These are phyloP conservation scores for Aegilops longissima DNA, from an alignment of 176 grass and related monocot species.

Conservation along the genomic window DNA sequence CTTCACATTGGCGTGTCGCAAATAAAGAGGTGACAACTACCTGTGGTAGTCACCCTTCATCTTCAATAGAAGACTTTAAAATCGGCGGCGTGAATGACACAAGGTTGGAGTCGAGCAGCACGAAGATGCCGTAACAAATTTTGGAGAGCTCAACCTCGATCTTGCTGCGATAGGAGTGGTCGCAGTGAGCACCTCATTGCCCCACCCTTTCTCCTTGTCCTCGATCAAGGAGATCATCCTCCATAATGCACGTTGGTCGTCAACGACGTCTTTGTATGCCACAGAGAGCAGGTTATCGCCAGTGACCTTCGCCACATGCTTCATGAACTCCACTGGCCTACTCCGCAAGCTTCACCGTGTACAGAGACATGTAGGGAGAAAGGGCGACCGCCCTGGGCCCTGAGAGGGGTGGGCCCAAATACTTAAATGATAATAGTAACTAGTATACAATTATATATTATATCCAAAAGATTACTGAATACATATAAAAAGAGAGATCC, in stretches of 20 bases:
- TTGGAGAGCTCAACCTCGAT: constrained; percentile 70
- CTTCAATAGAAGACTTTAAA: constrained; percentile 90
- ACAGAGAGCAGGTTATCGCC: constrained; percentile 49
- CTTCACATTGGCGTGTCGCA: neutral
- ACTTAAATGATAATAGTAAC: too few species aligned
- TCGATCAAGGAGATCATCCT: constrained; percentile 79
- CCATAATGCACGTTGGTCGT: constrained; percentile 58
- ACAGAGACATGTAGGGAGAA: constrained; percentile 13
- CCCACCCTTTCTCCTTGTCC: constrained; percentile 78
- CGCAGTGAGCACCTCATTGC: constrained; percentile 58
- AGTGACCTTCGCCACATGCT: constrained; percentile 53
- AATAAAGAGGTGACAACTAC: constrained; percentile 18
- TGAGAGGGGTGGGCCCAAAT: too few species aligned
- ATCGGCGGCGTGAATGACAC: constrained; percentile 61
- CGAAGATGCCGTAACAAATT: constrained; percentile 75
- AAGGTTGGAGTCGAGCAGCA: constrained; percentile 67
- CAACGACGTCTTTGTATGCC: constrained; percentile 82
- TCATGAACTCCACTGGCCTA: constrained; percentile 88
- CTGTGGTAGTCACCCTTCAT: constrained; percentile 91
- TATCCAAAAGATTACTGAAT: too few species aligned
- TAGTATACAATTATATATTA: too few species aligned
- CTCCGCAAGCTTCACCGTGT: constrained; percentile 76
- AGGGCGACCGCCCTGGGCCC: too few species aligned
- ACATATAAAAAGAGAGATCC: too few species aligned
- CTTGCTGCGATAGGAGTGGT: constrained; percentile 60